Evolutionary conservation across 768 basidiomycete species (phyloP), one percentile per base, ranked within the genome.

Genomic region (Termitomyces eurrhizus): DNA sequence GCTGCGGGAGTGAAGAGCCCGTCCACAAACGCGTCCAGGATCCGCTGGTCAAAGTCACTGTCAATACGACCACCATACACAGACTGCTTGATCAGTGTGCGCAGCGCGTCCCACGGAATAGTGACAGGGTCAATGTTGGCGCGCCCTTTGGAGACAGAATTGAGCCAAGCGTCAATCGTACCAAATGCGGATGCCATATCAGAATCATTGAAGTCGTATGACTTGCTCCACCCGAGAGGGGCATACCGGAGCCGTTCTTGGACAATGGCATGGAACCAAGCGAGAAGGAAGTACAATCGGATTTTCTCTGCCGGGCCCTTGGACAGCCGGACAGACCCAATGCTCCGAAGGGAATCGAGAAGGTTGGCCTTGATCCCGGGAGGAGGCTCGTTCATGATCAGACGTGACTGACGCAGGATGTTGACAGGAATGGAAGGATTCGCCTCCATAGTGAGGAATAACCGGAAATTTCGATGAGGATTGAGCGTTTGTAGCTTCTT

Each of bases 241-340:
- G 89, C 92, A 72, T 98, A 99, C 45, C 96, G 92, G 13, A 98
- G 80, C 62, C 97, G 92, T 73, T 98, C 97, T 75, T 97, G 95
- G 1, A 98, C 89, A 21, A 98, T 86, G 13, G 97, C 95, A 68
- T 99, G 97, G 89, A 98, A 97, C 95, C 96, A 99, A 1, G 97
- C 93, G 35, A 98, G 83, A 37, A 98, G 80, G 88, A 98, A 98
- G 75, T 96, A 95, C 51, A 98, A 74, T 6, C 97, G 86, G 44
- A 89, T 81, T 72, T 97, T 97, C 75, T 99, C 97, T 3, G 87
- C 88, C 8, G 96, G 96, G 6, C 96, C 97, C 70, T 90, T 85
- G 1, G 85, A 76, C 51, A 95, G 81, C 26, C 91, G 87, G 11
- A 86, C 74, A 0, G 88, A 78, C 2, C 87, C 70, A 50, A 98